Evolutionary conservation across 768 basidiomycete species (phyloP).

Genomic region (Floccularia luteovirens): DNA sequence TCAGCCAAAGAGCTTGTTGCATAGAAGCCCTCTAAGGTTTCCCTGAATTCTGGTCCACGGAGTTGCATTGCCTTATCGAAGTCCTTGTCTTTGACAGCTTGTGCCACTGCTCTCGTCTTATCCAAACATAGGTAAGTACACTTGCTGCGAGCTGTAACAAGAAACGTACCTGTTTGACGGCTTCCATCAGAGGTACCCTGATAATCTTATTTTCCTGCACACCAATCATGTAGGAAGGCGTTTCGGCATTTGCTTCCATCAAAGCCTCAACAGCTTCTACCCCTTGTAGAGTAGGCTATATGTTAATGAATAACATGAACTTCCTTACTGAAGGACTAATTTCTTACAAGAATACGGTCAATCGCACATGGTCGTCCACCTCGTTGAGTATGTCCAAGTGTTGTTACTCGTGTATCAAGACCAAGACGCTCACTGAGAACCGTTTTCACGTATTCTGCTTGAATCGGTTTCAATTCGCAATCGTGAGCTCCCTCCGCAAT

Average conservation of each 20-base stretch:
- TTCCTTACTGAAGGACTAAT: not conserved
- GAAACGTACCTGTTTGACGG: constrained; percentile 69
- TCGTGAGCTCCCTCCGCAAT: constrained; percentile 97
- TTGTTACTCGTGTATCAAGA: constrained; percentile 94
- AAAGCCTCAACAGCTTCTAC: constrained; percentile 88
- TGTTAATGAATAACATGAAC: constrained; percentile 1
- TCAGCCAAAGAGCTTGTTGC: constrained; percentile 60
- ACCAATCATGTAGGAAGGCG: constrained; percentile 97
- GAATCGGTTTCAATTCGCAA: constrained; percentile 82
- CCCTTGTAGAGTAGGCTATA: constrained; percentile 91
- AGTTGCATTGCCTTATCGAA: constrained; percentile 83
- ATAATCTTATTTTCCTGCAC: constrained; percentile 93
- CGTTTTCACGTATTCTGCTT: constrained; percentile 84
- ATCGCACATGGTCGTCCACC: constrained; percentile 91
- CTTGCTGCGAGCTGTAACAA: not conserved
- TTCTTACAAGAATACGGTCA: constrained; percentile 81
- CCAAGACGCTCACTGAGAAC: constrained; percentile 82
- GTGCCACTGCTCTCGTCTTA: constrained; percentile 81
- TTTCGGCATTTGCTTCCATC: constrained; percentile 77
- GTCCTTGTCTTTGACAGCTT: constrained; percentile 75
- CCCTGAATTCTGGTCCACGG: constrained; percentile 87
- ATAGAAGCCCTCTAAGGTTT: constrained; percentile 80
- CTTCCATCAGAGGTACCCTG: constrained; percentile 86
- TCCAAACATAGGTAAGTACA: no score
- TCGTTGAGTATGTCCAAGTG: constrained; percentile 93